Base-by-base conservation (phyloP, 31 red algal genomes). In the Pterothamnion heteromorphum region DNA sequence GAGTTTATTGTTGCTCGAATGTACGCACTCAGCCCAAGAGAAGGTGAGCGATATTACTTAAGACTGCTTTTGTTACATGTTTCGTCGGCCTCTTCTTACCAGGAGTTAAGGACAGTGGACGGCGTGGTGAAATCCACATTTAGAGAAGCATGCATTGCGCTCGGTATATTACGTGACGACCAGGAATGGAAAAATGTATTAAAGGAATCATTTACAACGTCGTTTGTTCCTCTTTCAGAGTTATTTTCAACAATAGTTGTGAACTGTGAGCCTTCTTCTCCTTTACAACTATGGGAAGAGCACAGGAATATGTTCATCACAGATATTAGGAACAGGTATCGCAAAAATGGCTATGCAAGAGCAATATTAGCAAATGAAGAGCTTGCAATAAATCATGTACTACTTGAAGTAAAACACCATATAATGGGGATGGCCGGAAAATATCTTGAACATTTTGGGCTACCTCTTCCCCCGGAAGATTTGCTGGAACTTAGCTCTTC, bases 21-120 rank as follows among this genome's bases (percentile, higher is more conserved):
- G 0, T 92, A 92, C 23, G 85, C 90, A 92, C 9, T 92, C 27
- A 92, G 90, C 30, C 58, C 74, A 14, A 14, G 76, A 5, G 74
- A 84, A 41, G 90, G 28, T 0, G 90, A 92, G 31, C 1, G 90
- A 22, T 92, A 26, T 35, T 14, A n/a, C 51, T 36, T 86, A 28
- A 76, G 90, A 1, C 1, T 44, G 35, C 90, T 92, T 1, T 37
- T 92, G 18, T 84, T 0, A 18, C 32, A 84, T 35, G 76, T 85
- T 20, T 2, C 35, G 14, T 24, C 24, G 1, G 26, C 76, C 18
- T 3, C 4, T 32, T 27, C 1, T 22, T 44, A 32, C 34, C 0
- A 43, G n/a, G 76, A 85, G 2, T 1, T 43, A 0, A 35, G 32
- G 23, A 86, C 9, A n/a, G 2, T 35, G 41, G 90, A 51, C 30